Base-by-base conservation (phyloP, 306 rosid species). In the Prunus padus region DNA sequence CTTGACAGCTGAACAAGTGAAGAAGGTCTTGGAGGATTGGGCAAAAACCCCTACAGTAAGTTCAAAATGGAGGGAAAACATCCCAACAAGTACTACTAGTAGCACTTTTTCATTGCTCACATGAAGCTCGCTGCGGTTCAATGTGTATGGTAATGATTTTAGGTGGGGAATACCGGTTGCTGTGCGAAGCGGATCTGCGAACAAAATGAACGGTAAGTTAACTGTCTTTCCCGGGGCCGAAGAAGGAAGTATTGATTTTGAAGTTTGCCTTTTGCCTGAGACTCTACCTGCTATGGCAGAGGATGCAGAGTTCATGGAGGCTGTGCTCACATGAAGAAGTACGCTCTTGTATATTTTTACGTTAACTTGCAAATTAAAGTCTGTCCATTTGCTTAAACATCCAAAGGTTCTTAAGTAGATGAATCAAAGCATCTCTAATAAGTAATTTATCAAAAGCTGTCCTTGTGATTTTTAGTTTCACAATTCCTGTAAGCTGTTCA, bases 101-200 rank as follows among this genome's bases (percentile, higher is more conserved):
- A 0, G 82, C 10, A 6, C 4, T 2, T 2, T 54, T n/a, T 54
- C 60, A 54, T 71, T 86, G 60, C 26, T 1, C 19, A 71, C 51
- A 0, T 66, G 85, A 13, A 78, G 85, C 77, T 87, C 91, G 4
- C 88, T 84, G 2, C 12, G 80, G 77, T 87, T 84, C 68, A 18
- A 84, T 46, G 67, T 87, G 44, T 84, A 82, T 16, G 79, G 86
- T 11, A 84, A 80, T 62, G 87, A 87, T 30, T 87, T 87, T 15
- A 83, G 89, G 8, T 82, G 82, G 86, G 89, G 86, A 4, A 85
- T 66, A 69, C 88, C 86, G 0, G 42, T 84, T n/a, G 86, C 78
- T 0, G 85, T 84, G 13, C 28, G 80, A 66, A 86, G 86, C 20
- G 90, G 86, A 3, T 2, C 22, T 1, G 60, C 67, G 3, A 72